Evolutionary conservation across 2,329 filamentous ascomycete genomes (phyloP), one percentile per base, ranked within the genome.

Genomic region (Rosellinia necatrix): DNA sequence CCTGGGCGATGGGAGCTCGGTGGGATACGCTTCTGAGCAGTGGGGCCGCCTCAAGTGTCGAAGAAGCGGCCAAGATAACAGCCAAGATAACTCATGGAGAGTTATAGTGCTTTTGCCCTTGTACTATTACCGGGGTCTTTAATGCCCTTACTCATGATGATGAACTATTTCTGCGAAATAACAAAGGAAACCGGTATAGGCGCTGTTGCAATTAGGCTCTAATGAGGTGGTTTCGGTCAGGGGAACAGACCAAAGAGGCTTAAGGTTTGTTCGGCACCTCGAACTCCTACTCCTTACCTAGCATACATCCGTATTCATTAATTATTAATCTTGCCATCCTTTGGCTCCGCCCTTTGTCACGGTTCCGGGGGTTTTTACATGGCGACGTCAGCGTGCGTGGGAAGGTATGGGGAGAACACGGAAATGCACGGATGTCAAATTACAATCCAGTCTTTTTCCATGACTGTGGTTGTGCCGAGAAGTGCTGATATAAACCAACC

Each of bases 391-490:
- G 35, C 9, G 12, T 19, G 10, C 7, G n/a, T 32, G 21, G 7
- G 27, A 5, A 38, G 27, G 22, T 3, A n/a, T n/a, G n/a, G 2
- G 40, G 32, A 32, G 13, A 27, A 38, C n/a, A 34, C 27, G 12
- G 15, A 21, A 48, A 58, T 50, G 92, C 92, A 96, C 90, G 89
- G 90, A 96, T 96, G 92, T 97, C 92, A 96, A 96, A 96, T 96
- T 97, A 86, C 92, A 94, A 93, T 89, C 81, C 84, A 84, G 87
- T 86, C 87, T 75, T 74, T 73, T 74, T 68, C 73, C 76, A 87
- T 96, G 90, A 88, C 90, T 92, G 86, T 81, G 83, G 86, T 92
- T 94, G 92, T 91, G 92, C 92, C 92, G 90, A 96, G 91, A 96
- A 91, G 91, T 96, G 92, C 92, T 94, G 84, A 96, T 81, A 94